Evolutionary conservation across 805 yeast species (phyloP).

Genomic region (Priceomyces carsonii): DNA sequence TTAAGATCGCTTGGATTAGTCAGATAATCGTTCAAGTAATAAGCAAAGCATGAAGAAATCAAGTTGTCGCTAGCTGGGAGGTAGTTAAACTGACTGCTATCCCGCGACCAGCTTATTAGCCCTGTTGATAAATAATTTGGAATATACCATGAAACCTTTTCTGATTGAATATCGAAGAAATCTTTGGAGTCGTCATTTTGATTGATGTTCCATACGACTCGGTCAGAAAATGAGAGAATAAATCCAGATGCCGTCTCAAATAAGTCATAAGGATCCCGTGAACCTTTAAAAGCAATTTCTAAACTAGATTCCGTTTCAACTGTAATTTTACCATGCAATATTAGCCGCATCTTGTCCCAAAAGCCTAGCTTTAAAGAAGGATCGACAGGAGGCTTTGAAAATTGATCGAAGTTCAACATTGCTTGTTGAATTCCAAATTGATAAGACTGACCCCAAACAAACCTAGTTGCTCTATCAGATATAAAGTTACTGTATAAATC

Average conservation of each 20-base stretch:
- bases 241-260: constrained; percentile 75
- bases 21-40: constrained; percentile 37
- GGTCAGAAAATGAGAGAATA: constrained; percentile 65
- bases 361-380: constrained; percentile 83
- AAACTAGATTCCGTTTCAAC: constrained; percentile 54
- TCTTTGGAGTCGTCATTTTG: constrained; percentile 65
- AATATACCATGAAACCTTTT: constrained; percentile 64
- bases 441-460: constrained; percentile 83
- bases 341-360: constrained; percentile 85
- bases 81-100: constrained; percentile 43
- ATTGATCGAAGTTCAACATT: constrained; percentile 74
- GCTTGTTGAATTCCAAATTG: constrained; percentile 83
- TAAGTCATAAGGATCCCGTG: constrained; percentile 75
- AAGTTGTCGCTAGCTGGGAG: constrained; percentile 46
- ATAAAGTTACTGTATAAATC: constrained; percentile 56
- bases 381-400: constrained; percentile 88
- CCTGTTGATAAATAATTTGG: constrained; percentile 67
- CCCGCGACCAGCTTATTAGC: constrained; percentile 58
- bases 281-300: constrained; percentile 67
- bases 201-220: constrained; percentile 62
- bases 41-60: constrained; percentile 49
- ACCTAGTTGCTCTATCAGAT: constrained; percentile 59
- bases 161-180: constrained; percentile 64
- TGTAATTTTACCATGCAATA: constrained; percentile 69
- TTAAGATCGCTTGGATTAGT: constrained; percentile 1